Conservation (phyloP, 2,329 filamentous ascomycete species). For the Trematosphaeria pertusa region DNA sequence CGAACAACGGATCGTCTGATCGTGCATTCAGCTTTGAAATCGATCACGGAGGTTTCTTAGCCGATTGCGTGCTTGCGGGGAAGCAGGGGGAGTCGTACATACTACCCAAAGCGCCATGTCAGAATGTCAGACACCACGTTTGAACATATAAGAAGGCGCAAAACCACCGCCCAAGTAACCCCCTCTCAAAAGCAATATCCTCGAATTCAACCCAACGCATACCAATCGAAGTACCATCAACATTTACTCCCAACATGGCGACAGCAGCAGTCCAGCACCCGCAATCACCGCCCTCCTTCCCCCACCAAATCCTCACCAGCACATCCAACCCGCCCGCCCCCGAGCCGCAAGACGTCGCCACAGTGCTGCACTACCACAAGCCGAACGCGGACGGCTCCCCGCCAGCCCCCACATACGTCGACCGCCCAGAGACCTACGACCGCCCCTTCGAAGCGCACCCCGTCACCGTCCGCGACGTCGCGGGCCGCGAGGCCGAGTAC, state of each 20-base stretch:
- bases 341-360: slow-evolving; percentile 32
- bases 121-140: slow-evolving; percentile 15
- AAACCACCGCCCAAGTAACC: too few relatives aligned
- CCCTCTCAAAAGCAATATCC: too few relatives aligned
- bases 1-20: slow-evolving; percentile 2
- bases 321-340: slow-evolving; percentile 1
- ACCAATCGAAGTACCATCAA: not conserved
- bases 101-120: too few relatives aligned
- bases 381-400: slow-evolving; percentile 40
- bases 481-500: slow-evolving; percentile 53
- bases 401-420: slow-evolving; percentile 34
- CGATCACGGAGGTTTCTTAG: slow-evolving; percentile 14
- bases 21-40: slow-evolving; percentile 27
- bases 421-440: slow-evolving; percentile 43
- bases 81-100: too few relatives aligned
- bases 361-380: slow-evolving; percentile 36
- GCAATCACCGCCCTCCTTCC: slow-evolving; percentile 23
- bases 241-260: slow-evolving; percentile 25
- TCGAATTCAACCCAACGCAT: too few relatives aligned
- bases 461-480: slow-evolving; percentile 52
- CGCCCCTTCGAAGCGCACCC: slow-evolving; percentile 35
- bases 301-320: slow-evolving; percentile 18
- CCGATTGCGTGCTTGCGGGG: slow-evolving; percentile 44
- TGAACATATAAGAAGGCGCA: not conserved
- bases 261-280: slow-evolving; percentile 36